Base-by-base conservation (phyloP, 768 basidiomycete genomes). In the Rhizopogon rudus region DNA sequence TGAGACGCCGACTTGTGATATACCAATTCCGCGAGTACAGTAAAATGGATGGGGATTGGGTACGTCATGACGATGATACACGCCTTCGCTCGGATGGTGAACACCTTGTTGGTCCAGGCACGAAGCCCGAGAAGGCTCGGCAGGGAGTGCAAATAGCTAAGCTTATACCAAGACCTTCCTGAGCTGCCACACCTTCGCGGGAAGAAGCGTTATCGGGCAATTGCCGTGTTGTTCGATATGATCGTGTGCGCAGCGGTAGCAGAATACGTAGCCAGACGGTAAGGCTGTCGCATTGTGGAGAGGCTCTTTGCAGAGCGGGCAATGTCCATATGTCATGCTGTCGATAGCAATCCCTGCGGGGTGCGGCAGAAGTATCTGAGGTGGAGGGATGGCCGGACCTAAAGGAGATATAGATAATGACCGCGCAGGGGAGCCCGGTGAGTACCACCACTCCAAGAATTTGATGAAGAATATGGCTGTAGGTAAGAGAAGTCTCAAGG, bases 391-490 rank as follows among this genome's bases (percentile, higher is more conserved):
- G 1, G 82, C 77, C 29, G 86, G 89, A 6, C 85, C 88, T 51
- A 81, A 78, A 31, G 72, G 75, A 10, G 82, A 83, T 33, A 77
- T 77, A 8, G 83, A 78, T 52, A 91, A 72, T n/a, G 83, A 82
- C 40, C 85, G 82, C 16, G 89, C 91, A 3, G 89, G 94, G 10
- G 92, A 97, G 43, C 81, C 81, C 20, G 97, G 94, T 4, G 93
- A 95, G 66, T 98, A 98, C 94, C 96, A 99, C 94, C 97, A 99
- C 72, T 98, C 94, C 44, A 97, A 77, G 71, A 98, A 95, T 71
- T 94, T 96, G 75, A 99, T 77, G 67, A 92, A 90, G 71, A 99
- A 96, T 56, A 99, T 93, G 41, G 88, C 87, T 17, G 87, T 89
- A 14, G 92, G 96, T 35, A 94, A 80, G 44, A 91, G 77, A 45